Evolutionary conservation across 352 stramenopile genomes (phyloP).

Genomic region (Globisporangium cystogenes): DNA sequence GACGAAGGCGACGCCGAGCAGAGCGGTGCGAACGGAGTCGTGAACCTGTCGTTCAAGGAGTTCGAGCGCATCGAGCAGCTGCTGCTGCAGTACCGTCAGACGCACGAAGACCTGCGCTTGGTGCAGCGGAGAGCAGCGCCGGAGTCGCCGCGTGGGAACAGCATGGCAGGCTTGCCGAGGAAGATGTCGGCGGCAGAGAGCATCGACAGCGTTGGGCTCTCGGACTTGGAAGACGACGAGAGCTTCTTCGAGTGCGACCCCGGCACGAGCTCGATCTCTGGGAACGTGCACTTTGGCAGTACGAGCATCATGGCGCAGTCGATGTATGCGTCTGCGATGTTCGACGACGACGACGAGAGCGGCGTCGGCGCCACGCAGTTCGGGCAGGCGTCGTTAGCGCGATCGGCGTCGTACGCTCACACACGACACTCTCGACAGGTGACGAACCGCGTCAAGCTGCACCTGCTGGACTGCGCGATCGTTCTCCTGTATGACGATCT

Average conservation of each 20-base stretch:
- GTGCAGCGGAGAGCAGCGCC: slow-evolving; percentile 15
- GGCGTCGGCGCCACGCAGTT: slow-evolving; percentile 5
- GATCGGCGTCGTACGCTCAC: slow-evolving; percentile 2
- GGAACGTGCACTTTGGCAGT: slow-evolving; percentile 21
- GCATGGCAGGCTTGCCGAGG: slow-evolving; percentile 23
- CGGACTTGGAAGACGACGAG: slow-evolving; percentile 70
- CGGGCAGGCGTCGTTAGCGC: slow-evolving; percentile 3
- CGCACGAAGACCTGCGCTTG: slow-evolving; percentile 51
- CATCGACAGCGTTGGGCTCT: slow-evolving; percentile 76
- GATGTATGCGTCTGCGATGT: slow-evolving; percentile 79
- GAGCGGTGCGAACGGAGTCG: slow-evolving; percentile 9
- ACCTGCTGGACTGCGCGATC: slow-evolving; percentile 69
- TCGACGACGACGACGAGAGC: slow-evolving; percentile 28
- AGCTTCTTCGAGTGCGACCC: slow-evolving; percentile 82
- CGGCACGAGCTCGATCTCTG: slow-evolving; percentile 38
- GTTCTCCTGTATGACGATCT: slow-evolving; percentile 82
- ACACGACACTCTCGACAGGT: slow-evolving; percentile 30
- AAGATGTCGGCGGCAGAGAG: slow-evolving; percentile 69
- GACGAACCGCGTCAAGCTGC: slow-evolving; percentile 61
- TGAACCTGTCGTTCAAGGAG: slow-evolving; percentile 72
- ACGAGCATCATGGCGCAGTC: slow-evolving; percentile 66
- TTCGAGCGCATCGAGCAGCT: slow-evolving; percentile 86
- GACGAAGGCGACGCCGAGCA: slow-evolving; percentile 25
- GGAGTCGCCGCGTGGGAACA: slow-evolving; percentile 4
- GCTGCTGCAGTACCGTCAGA: slow-evolving; percentile 73